Evolutionary conservation across 108 stramenopile species (phyloP).

Genomic region (Seminavis robusta): DNA sequence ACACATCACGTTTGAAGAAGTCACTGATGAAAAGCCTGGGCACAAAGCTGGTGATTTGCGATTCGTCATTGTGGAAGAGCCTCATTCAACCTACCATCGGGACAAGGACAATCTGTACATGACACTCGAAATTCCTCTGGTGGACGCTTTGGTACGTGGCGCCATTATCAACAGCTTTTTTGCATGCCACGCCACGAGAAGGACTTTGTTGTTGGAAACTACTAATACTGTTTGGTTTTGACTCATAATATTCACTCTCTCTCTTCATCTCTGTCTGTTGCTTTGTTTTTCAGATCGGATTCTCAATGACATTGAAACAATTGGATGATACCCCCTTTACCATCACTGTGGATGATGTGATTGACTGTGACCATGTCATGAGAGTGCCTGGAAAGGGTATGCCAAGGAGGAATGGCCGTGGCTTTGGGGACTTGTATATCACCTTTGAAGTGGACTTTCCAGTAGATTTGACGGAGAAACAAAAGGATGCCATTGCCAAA

Average conservation of each 20-base stretch:
- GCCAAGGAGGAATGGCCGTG: slow-evolving; percentile 82
- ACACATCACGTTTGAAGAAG: slow-evolving; percentile 82
- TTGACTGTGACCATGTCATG: slow-evolving; percentile 83
- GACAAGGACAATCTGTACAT: slow-evolving; percentile 86
- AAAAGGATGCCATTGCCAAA: slow-evolving; percentile 70
- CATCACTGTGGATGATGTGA: slow-evolving; percentile 63
- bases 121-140: slow-evolving; percentile 84
- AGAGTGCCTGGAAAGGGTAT: slow-evolving; percentile 87
- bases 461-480: slow-evolving; percentile 51
- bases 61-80: slow-evolving; percentile 61
- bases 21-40: slow-evolving; percentile 88
- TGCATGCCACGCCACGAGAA: neutral
- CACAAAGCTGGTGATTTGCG: slow-evolving; percentile 80
- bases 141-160: slow-evolving; percentile 81
- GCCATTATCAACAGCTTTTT: neutral
- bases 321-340: slow-evolving; percentile 75
- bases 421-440: slow-evolving; percentile 81
- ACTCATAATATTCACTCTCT: neutral
- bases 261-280: neutral
- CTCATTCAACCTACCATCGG: slow-evolving; percentile 56
- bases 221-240: neutral
- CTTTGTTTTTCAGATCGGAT: slow-evolving; percentile 60
- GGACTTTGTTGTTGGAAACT: neutral
- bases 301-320: slow-evolving; percentile 67
- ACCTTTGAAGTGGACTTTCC: slow-evolving; percentile 94